These are phyloP conservation scores for Elongisporangium undulatum DNA, from an alignment of 352 stramenopile genomes.

Conservation along the genomic window DNA sequence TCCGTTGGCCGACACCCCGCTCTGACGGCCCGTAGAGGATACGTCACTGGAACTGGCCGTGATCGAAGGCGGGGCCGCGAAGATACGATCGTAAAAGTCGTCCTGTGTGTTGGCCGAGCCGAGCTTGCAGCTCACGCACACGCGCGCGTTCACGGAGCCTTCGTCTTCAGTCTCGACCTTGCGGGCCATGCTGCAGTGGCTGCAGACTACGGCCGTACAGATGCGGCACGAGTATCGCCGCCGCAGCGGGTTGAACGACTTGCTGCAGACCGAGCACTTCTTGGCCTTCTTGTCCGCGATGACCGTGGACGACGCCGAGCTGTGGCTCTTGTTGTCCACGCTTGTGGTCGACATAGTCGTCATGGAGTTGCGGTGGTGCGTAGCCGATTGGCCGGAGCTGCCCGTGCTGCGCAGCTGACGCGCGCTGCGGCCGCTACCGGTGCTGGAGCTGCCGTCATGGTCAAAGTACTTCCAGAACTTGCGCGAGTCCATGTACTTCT, in stretches of 20 bases:
- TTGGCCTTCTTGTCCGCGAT: slow-evolving; percentile 46
- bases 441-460: slow-evolving; percentile 7
- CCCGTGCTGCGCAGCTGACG: slow-evolving; percentile 21
- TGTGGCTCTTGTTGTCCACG: slow-evolving; percentile 4
- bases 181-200: slow-evolving; percentile 64
- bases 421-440: slow-evolving; percentile 7
- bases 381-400: slow-evolving; percentile 15
- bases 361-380: slow-evolving; percentile 14
- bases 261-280: slow-evolving; percentile 73
- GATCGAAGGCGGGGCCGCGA: slow-evolving; percentile 26
- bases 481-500: slow-evolving; percentile 76
- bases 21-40: slow-evolving; percentile 4
- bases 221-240: slow-evolving; percentile 67
- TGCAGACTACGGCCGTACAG: slow-evolving; percentile 60
- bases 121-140: slow-evolving; percentile 80
- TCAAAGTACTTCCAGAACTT: slow-evolving; percentile 84
- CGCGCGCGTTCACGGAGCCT: slow-evolving; percentile 33
- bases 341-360: slow-evolving; percentile 10
- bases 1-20: not conserved
- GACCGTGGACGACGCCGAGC: slow-evolving; percentile 1
- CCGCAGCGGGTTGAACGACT: slow-evolving; percentile 79
- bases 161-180: slow-evolving; percentile 27
- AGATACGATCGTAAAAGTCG: slow-evolving; percentile 57
- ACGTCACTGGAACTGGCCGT: slow-evolving; percentile 14
- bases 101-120: slow-evolving; percentile 43